These are phyloP conservation scores for Botrytis sinoallii DNA, from an alignment of 2,329 filamentous ascomycete genomes.

Conservation along the genomic window DNA sequence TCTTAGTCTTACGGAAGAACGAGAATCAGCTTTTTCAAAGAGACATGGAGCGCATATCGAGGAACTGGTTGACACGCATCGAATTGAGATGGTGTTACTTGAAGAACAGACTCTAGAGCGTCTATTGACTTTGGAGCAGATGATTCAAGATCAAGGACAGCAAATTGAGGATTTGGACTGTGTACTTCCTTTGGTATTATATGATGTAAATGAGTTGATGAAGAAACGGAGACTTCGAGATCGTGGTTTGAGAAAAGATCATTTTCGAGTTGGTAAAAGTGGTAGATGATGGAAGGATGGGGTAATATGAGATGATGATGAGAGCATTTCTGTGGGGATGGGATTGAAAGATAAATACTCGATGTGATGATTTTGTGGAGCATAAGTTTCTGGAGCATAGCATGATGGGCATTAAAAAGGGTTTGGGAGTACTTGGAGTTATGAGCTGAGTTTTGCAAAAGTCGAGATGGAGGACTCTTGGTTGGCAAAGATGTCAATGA, in stretches of 20 bases:
- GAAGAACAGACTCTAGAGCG: slow-evolving; percentile 12
- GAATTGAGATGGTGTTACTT: slow-evolving; percentile 4
- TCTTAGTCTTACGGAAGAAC: not conserved
- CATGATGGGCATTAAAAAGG: not conserved
- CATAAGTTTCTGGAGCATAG: not conserved
- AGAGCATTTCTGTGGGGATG: too few species aligned
- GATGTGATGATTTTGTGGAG: not conserved
- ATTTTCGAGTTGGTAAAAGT: not conserved
- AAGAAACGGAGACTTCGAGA: not conserved
- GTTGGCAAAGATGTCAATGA: not conserved
- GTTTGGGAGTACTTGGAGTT: not conserved
- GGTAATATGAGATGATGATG: not conserved
- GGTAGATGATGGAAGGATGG: not conserved
- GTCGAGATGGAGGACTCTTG: not conserved
- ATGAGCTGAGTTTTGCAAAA: not conserved
- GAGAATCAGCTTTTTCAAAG: not conserved
- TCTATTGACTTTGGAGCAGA: not conserved
- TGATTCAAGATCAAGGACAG: not conserved
- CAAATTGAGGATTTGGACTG: slow-evolving; percentile 13
- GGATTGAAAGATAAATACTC: not conserved
- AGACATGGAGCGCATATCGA: not conserved
- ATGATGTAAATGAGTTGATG: slow-evolving; percentile 13
- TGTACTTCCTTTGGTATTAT: not conserved
- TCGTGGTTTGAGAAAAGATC: not conserved
- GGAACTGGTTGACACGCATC: not conserved